phyloP scores from a whole-genome alignment of 176 grass and related monocot species.

The Olyra latifolia region DNA sequence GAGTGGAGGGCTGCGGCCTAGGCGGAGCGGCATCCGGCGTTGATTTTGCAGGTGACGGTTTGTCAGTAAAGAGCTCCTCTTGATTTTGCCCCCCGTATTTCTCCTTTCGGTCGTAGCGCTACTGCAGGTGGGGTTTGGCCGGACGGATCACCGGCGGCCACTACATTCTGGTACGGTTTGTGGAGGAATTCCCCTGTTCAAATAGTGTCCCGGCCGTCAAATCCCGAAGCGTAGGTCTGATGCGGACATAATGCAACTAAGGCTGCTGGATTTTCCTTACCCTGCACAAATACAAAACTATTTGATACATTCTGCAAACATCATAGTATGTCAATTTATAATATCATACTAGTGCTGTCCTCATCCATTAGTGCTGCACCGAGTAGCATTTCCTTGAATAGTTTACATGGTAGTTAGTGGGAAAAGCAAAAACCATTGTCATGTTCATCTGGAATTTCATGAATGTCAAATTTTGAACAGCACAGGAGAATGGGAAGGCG shows the following conservation, averaged over 20 bases:
- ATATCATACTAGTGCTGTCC: slow-evolving; percentile 72
- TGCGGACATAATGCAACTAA: slow-evolving; percentile 86
- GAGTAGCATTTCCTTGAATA: slow-evolving; percentile 93
- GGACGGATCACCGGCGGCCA: too few relatives aligned
- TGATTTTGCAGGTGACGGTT: too few relatives aligned
- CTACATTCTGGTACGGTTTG: too few relatives aligned
- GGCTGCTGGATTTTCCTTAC: slow-evolving; percentile 95
- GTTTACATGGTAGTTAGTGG: slow-evolving; percentile 53
- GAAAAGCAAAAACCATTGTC: background rate
- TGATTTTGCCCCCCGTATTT: too few relatives aligned
- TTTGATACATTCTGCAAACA: slow-evolving; percentile 18
- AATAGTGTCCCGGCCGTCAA: too few relatives aligned
- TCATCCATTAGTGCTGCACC: slow-evolving; percentile 96
- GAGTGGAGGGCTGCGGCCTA: too few relatives aligned
- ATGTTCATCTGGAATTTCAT: slow-evolving; percentile 37
- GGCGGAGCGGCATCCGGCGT: too few relatives aligned
- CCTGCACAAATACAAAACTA: slow-evolving; percentile 45
- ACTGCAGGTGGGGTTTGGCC: too few relatives aligned
- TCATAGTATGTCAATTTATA: slow-evolving; percentile 16
- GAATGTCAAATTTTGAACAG: slow-evolving; percentile 5
- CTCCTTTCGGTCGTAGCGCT: too few relatives aligned
- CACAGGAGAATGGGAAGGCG: slow-evolving; percentile 6
- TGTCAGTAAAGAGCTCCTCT: too few relatives aligned
- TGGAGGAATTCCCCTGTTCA: too few relatives aligned
- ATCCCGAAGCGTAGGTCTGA: too few relatives aligned